phyloP scores from a whole-genome alignment of 2,329 filamentous ascomycete genomes.

The Ceratocystis harringtonii region DNA sequence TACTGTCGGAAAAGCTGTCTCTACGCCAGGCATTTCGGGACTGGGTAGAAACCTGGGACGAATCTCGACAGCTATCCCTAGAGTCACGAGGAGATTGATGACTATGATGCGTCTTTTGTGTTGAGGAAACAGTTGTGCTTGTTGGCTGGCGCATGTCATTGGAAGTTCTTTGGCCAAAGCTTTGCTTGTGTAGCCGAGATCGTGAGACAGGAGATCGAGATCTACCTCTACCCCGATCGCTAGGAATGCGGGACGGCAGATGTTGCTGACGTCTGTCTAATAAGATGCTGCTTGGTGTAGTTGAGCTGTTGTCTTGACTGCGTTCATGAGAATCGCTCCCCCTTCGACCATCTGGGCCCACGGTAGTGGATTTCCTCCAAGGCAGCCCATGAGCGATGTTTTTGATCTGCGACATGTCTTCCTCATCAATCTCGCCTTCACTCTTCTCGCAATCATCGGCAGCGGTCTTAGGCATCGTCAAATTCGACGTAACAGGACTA shows the following conservation, averaged over 20 bases:
- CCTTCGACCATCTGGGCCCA: not conserved
- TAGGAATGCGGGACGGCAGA: not conserved
- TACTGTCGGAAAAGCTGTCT: not conserved
- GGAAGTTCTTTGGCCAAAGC: not conserved
- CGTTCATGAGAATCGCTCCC: not conserved
- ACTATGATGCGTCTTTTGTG: not conserved
- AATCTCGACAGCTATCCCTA: not conserved
- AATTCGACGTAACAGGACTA: not conserved
- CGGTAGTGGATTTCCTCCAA: not conserved
- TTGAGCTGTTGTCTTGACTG: not conserved
- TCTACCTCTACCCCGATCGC: not conserved
- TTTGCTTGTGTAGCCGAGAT: not conserved
- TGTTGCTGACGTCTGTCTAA: not conserved
- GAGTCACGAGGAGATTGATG: not conserved
- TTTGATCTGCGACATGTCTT: not conserved
- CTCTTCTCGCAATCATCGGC: not conserved
- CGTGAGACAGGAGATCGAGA: not conserved
- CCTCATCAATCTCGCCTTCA: slow-evolving; percentile 3
- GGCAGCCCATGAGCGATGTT: not conserved
- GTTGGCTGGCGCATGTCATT: not conserved
- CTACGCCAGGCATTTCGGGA: not conserved
- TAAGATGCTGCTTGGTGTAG: not conserved
- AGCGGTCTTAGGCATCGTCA: not conserved
- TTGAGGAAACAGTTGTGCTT: not conserved
- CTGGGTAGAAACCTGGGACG: not conserved